Conservation (phyloP, 345 rosid species). For the Laguncularia racemosa region DNA sequence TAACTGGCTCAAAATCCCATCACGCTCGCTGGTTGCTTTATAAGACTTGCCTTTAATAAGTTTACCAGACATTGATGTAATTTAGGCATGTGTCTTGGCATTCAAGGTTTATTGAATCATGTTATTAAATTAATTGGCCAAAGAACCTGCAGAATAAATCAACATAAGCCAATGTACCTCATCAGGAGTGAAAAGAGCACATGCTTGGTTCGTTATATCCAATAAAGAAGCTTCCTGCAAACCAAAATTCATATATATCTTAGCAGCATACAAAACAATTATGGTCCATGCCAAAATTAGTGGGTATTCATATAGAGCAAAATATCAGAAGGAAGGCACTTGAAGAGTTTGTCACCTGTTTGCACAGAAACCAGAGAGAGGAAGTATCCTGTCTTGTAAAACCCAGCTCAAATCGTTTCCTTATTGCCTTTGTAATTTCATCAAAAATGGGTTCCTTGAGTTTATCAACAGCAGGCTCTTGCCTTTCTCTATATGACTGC, state of each 20-base stretch:
- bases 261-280: not conserved
- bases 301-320: not conserved
- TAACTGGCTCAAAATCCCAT: too few species aligned
- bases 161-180: constrained; percentile 43
- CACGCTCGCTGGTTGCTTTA: too few species aligned
- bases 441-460: constrained; percentile 79
- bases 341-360: constrained; percentile 47
- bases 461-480: constrained; percentile 63
- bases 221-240: constrained; percentile 89
- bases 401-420: constrained; percentile 44
- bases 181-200: constrained; percentile 66
- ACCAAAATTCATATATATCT: constrained; percentile 3
- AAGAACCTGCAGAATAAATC: not conserved
- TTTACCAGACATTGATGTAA: too few species aligned
- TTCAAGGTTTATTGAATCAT: too few species aligned
- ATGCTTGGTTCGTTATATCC: constrained; percentile 76
- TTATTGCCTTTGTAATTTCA: constrained; percentile 59
- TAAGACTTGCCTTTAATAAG: too few species aligned
- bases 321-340: not conserved
- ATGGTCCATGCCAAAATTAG: constrained; percentile 1
- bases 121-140: too few species aligned
- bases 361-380: constrained; percentile 92
- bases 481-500: constrained; percentile 52
- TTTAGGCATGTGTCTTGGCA: too few species aligned
- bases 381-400: constrained; percentile 70